These are phyloP conservation scores for Erodium moschatum DNA, from an alignment of 441 rosid genomes.

Conservation along the genomic window DNA sequence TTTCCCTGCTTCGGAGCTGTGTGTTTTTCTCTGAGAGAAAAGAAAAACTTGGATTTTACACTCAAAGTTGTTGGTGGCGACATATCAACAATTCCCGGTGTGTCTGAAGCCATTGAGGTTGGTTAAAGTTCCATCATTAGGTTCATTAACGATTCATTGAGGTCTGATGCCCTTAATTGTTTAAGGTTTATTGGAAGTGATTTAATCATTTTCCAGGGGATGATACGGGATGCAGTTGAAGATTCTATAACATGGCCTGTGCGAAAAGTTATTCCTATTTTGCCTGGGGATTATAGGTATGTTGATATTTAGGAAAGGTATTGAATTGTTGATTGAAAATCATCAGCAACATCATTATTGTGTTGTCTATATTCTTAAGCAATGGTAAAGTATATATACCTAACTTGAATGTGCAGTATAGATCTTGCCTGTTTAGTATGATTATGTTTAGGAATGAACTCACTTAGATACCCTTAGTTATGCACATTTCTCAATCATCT, in stretches of 20 bases:
- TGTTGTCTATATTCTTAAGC: neutral
- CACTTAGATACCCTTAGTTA: too few relatives aligned
- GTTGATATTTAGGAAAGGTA: neutral
- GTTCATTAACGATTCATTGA: neutral
- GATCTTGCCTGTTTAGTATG: too few relatives aligned
- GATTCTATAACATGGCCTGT: constrained; percentile 43
- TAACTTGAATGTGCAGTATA: too few relatives aligned
- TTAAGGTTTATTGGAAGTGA: neutral
- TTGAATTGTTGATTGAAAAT: neutral
- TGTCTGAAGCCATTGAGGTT: constrained; percentile 81
- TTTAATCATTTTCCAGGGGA: constrained; percentile 37
- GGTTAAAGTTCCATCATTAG: constrained; percentile 14
- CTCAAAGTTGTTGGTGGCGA: constrained; percentile 84
- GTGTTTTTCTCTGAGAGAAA: constrained; percentile 71
- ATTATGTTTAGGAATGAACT: too few relatives aligned
- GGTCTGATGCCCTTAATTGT: too few relatives aligned
- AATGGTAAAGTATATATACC: neutral
- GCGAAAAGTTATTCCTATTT: constrained; percentile 66
- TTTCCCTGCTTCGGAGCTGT: constrained; percentile 98
- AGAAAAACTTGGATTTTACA: constrained; percentile 75
- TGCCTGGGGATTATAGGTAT: constrained; percentile 96
- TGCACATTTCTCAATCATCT: too few relatives aligned
- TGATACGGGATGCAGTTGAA: constrained; percentile 61
- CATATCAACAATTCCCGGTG: constrained; percentile 72
- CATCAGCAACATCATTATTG: neutral